Evolutionary conservation across 164 flowering plant species (phyloP).

Genomic region (Brasenia schreberi): DNA sequence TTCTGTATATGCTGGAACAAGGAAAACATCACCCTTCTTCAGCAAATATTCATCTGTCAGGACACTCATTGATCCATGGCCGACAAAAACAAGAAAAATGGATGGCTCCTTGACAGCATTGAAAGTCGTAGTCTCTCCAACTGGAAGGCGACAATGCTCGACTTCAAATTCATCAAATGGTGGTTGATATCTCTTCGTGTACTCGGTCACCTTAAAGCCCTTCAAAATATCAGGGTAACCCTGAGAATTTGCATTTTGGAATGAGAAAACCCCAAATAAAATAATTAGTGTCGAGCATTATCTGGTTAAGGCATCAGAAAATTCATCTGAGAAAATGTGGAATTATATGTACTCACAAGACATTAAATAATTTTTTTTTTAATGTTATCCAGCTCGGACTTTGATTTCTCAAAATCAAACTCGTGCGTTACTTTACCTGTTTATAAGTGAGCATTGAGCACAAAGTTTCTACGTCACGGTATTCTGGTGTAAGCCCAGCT

Average conservation of each 20-base stretch:
- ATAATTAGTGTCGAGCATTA: too few relatives aligned
- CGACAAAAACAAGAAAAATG: constrained; percentile 40
- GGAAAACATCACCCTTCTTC: constrained; percentile 53
- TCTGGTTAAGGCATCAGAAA: too few relatives aligned
- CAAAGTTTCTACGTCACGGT: constrained; percentile 61
- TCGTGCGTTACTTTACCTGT: constrained; percentile 29
- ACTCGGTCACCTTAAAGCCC: constrained; percentile 41
- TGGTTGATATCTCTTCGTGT: constrained; percentile 52
- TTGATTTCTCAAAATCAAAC: too few relatives aligned
- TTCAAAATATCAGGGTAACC: constrained; percentile 65
- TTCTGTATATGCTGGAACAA: constrained; percentile 51
- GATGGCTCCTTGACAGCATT: constrained; percentile 67
- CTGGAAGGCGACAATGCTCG: constrained; percentile 55
- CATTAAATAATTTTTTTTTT: too few relatives aligned
- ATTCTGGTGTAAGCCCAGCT: constrained; percentile 92
- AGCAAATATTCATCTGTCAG: constrained; percentile 14
- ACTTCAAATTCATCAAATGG: constrained; percentile 95
- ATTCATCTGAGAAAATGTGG: too few relatives aligned
- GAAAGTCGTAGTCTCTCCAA: constrained; percentile 31
- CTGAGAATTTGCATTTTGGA: constrained; percentile 18
- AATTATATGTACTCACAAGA: too few relatives aligned
- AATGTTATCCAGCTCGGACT: too few relatives aligned
- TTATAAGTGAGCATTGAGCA: constrained; percentile 92
- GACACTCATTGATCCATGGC: constrained; percentile 38
- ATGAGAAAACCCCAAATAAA: too few relatives aligned